phyloP scores from a whole-genome alignment of 805 yeast genomes.

The Candida palmyrensis region DNA sequence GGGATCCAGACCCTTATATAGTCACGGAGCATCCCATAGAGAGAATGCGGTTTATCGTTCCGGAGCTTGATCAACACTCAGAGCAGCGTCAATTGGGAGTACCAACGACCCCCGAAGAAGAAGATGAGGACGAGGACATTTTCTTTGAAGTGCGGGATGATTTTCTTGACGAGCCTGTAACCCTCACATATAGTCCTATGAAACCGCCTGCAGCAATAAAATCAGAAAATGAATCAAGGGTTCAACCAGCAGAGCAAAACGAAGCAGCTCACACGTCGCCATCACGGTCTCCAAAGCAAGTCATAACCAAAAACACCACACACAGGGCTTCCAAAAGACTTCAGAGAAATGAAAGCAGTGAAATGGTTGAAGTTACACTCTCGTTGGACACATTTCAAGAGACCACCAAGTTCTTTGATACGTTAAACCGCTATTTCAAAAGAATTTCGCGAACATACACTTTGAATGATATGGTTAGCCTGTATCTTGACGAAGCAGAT shows the following conservation, averaged over 20 bases:
- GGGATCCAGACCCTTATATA: conserved; percentile 47
- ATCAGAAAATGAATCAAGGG: too few relatives aligned
- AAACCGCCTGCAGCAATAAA: conserved; percentile 3
- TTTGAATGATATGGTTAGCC: conserved; percentile 6
- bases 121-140: conserved; percentile 5
- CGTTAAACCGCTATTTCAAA: conserved; percentile 14
- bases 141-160: conserved; percentile 1
- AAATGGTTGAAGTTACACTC: conserved; percentile 16
- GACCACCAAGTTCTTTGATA: conserved; percentile 19
- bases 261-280: too few relatives aligned
- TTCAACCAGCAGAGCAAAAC: too few relatives aligned
- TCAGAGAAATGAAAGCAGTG: conserved; percentile 15
- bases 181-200: conserved; percentile 2
- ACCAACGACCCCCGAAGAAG: conserved; percentile 1
- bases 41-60: conserved; percentile 28
- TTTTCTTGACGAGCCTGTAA: too few relatives aligned
- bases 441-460: conserved; percentile 2
- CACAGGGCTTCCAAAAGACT: conserved; percentile 29
- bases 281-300: too few relatives aligned
- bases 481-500: conserved; percentile 11
- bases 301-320: conserved; percentile 8
- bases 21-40: conserved; percentile 47
- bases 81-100: conserved; percentile 1
- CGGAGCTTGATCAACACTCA: conserved; percentile 7
- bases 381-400: conserved; percentile 19